Evolutionary conservation across 2,329 filamentous ascomycete genomes (phyloP).

Genomic region (Aspergillus ruber): DNA sequence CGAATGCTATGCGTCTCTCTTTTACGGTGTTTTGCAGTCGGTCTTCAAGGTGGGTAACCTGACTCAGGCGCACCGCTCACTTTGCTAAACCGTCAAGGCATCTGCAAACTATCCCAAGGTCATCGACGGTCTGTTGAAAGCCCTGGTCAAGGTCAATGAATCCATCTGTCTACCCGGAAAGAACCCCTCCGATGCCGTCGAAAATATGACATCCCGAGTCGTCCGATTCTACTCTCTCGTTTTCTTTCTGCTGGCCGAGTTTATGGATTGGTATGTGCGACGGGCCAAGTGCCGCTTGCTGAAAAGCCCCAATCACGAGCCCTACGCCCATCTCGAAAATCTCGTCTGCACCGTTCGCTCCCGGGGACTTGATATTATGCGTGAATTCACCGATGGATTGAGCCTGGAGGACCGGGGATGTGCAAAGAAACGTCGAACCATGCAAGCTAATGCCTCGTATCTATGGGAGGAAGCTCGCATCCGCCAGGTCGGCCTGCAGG

Average conservation of each 20-base stretch:
- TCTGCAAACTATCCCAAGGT: slow-evolving; percentile 29
- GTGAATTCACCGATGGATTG: slow-evolving; percentile 14
- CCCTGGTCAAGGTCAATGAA: slow-evolving; percentile 28
- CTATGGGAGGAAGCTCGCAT: slow-evolving; percentile 27
- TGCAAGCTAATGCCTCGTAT: slow-evolving; percentile 16
- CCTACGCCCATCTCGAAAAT: slow-evolving; percentile 27
- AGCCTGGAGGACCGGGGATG: slow-evolving; percentile 18
- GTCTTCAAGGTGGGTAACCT: slow-evolving; percentile 26
- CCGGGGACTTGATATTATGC: slow-evolving; percentile 15
- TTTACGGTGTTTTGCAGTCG: slow-evolving; percentile 31
- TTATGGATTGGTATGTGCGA: slow-evolving; percentile 34
- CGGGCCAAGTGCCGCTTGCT: slow-evolving; percentile 28
- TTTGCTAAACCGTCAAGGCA: slow-evolving; percentile 18
- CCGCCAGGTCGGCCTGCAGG: slow-evolving; percentile 27
- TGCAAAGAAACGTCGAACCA: slow-evolving; percentile 6
- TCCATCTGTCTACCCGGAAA: slow-evolving; percentile 15
- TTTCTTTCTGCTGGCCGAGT: slow-evolving; percentile 31
- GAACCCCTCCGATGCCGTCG: slow-evolving; percentile 6
- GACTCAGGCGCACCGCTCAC: not conserved
- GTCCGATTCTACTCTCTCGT: slow-evolving; percentile 28
- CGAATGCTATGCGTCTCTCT: slow-evolving; percentile 24
- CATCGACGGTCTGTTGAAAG: slow-evolving; percentile 28
- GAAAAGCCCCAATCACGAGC: slow-evolving; percentile 29
- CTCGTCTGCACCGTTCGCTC: slow-evolving; percentile 26
- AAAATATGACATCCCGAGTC: slow-evolving; percentile 14